Evolutionary conservation across 805 yeast genomes (phyloP).

Genomic region (Suhomyces vadensis): DNA sequence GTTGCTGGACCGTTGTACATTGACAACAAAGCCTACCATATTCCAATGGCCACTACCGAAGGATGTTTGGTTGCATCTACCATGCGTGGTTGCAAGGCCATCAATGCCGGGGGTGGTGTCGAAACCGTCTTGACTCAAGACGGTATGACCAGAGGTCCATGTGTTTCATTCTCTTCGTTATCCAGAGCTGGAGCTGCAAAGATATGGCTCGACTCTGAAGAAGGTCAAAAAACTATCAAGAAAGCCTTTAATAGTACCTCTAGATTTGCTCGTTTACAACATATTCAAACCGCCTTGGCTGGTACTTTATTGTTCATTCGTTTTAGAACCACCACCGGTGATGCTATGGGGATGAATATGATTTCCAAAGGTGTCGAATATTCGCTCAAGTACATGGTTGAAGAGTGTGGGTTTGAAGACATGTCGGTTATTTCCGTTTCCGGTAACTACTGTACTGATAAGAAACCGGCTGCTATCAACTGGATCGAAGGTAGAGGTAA

Average conservation of each 20-base stretch:
- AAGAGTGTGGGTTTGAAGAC: constrained; percentile 89
- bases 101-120: constrained; percentile 96
- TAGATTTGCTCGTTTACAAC: constrained; percentile 92
- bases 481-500: constrained; percentile 99
- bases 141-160: constrained; percentile 99
- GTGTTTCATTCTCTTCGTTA: constrained; percentile 84
- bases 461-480: constrained; percentile 96
- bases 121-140: constrained; percentile 88
- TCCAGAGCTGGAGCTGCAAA: constrained; percentile 92
- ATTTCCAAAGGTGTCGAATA: constrained; percentile 96
- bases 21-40: constrained; percentile 84
- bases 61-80: constrained; percentile 98
- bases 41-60: constrained; percentile 99
- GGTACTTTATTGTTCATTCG: constrained; percentile 87
- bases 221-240: constrained; percentile 80
- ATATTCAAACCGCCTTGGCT: constrained; percentile 89
- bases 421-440: constrained; percentile 92
- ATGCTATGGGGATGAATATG: constrained; percentile 99
- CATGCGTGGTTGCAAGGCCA: constrained; percentile 98
- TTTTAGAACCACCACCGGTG: constrained; percentile 98
- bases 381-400: constrained; percentile 79
- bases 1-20: constrained; percentile 95
- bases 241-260: constrained; percentile 95
- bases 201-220: constrained; percentile 93
- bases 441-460: constrained; percentile 97